Evolutionary conservation across 2,329 filamentous ascomycete species (phyloP).

Genomic region (Pseudovirgaria hyperparasitica): DNA sequence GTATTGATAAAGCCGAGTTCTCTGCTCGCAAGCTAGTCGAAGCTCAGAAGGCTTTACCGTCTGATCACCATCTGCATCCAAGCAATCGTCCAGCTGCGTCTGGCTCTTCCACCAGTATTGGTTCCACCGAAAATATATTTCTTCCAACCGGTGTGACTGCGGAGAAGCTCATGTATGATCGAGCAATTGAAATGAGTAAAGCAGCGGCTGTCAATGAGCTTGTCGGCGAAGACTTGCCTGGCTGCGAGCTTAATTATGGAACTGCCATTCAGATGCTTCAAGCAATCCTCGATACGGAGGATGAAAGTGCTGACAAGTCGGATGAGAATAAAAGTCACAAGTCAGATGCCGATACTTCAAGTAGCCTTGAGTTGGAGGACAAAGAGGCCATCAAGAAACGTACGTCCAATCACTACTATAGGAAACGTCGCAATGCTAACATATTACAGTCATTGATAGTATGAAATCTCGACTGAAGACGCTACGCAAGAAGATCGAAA

Average conservation of each 20-base stretch:
- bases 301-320: slow-evolving; percentile 33
- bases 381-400: slow-evolving; percentile 60
- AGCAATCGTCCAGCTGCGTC: slow-evolving; percentile 56
- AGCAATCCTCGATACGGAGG: slow-evolving; percentile 80
- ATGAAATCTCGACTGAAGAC: slow-evolving; percentile 28
- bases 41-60: slow-evolving; percentile 70
- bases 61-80: slow-evolving; percentile 77
- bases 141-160: slow-evolving; percentile 84
- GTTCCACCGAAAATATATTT: slow-evolving; percentile 65
- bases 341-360: slow-evolving; percentile 35
- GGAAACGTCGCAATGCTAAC: slow-evolving; percentile 10
- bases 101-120: slow-evolving; percentile 42
- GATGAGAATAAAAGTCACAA: slow-evolving; percentile 34
- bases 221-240: slow-evolving; percentile 72
- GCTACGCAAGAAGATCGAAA: slow-evolving; percentile 33
- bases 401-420: slow-evolving; percentile 31
- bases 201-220: slow-evolving; percentile 92
- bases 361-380: slow-evolving; percentile 54
- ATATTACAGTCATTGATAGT: slow-evolving; percentile 31
- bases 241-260: slow-evolving; percentile 85
- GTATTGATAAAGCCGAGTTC: slow-evolving; percentile 88
- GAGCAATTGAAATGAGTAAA: slow-evolving; percentile 91
- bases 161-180: slow-evolving; percentile 96
- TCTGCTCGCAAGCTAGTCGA: slow-evolving; percentile 81
- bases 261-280: slow-evolving; percentile 93